Base-by-base conservation (phyloP, 306 rosid genomes). In the Lithocarpus polystachyus region DNA sequence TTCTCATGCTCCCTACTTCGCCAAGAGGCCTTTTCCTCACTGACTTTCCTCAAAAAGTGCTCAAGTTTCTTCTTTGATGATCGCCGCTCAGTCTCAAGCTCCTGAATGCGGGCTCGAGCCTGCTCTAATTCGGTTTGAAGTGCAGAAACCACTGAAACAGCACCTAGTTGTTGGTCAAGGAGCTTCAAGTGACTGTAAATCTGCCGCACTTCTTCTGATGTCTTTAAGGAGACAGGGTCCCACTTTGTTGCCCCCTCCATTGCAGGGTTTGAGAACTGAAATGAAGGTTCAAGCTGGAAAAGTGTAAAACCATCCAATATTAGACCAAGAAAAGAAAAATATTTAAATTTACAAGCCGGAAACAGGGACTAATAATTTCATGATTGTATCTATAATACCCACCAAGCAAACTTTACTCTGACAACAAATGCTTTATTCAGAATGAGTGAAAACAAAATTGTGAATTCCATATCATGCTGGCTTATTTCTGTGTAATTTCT, bases 171-270 rank as follows among this genome's bases (percentile, higher is more conserved):
- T 79, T 92, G 93, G 80, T 94, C 92, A 11, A 86, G 88, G 82
- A 80, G 88, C 86, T 94, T 91, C 86, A 82, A 85, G 75, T 84
- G 92, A 82, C 76, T 78, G 71, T 87, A 88, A 80, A 88, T 85
- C 81, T 86, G 87, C 55, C 68, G 87, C 24, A 71, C 86, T 83
- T 92, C 97, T 51, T 89, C 89, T 43, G 90, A 82, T 62, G 89
- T 57, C 82, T 88, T 86, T 51, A 84, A 77, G 79, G 91, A 68
- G 56, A 92, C 85, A 62, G 98, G 97, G 68, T 92, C 97, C 98
- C 98, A 94, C 86, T 94, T 94, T 33, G 98, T 94, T 72, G 76
- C 90, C 62, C 97, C 97, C 79, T 94, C 97, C 97, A 91, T 91
- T 77, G 89, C 95, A 68, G 85, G 73, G 74, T 89, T 88, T 60